A percentile compares a stretch with the other conserved stretches of the same genome.
phyloP scores from a whole-genome alignment of 1,139 yeast species.

The Pichia sp. region DNA sequence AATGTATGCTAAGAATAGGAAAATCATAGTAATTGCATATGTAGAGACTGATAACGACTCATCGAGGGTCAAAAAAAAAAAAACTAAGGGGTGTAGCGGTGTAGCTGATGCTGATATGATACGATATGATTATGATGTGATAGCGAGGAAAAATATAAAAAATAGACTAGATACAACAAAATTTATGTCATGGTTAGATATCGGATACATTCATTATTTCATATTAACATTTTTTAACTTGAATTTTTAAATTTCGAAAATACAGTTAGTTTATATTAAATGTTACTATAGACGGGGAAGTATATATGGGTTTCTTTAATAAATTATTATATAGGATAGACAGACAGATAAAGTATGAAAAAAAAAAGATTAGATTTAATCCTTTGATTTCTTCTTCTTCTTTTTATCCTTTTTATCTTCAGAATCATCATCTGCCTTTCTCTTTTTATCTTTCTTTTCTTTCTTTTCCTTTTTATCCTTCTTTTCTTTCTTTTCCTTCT shows the following conservation, averaged over 20 bases:
- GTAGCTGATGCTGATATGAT: too few relatives aligned
- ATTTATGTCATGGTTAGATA: too few relatives aligned
- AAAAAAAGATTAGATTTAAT: neutral
- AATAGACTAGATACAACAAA: too few relatives aligned
- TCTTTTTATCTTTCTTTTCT: slow-evolving; percentile 40
- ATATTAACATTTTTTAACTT: too few relatives aligned
- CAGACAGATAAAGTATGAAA: neutral
- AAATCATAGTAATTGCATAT: too few relatives aligned
- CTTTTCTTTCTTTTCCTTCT: slow-evolving; percentile 45
- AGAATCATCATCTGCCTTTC: slow-evolving; percentile 36
- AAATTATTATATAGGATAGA: slow-evolving; percentile 1
- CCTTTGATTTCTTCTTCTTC: slow-evolving; percentile 30
- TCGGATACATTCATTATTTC: too few relatives aligned
- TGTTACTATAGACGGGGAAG: slow-evolving; percentile 2
- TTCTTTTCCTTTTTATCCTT: slow-evolving; percentile 45
- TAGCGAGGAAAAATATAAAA: too few relatives aligned
- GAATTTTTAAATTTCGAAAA: neutral
- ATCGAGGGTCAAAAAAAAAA: too few relatives aligned
- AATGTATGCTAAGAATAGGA: too few relatives aligned
- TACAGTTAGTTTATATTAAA: neutral
- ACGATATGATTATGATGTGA: too few relatives aligned
- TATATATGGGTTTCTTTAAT: neutral
- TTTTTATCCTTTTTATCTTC: slow-evolving; percentile 44
- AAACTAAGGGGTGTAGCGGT: too few relatives aligned
- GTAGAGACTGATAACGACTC: too few relatives aligned